Conservation (phyloP, 805 yeast genomes). For the Metschnikowia lunata region DNA sequence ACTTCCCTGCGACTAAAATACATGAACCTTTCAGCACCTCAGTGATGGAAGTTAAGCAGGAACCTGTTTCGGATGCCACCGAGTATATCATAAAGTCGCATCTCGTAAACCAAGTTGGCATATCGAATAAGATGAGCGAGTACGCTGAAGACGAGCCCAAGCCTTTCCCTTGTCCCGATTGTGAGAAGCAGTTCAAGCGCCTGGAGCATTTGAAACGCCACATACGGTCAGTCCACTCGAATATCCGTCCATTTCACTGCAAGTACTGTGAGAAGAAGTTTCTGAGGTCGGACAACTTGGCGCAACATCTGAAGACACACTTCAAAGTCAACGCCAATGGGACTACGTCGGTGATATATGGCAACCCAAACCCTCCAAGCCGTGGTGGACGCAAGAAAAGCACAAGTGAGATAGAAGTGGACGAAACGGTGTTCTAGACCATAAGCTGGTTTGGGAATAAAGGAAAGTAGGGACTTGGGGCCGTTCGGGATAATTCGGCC, state of each 20-base stretch:
- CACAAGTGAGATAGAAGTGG: slow-evolving; percentile 7
- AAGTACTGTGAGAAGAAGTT: slow-evolving; percentile 43
- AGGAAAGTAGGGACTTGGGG: not conserved
- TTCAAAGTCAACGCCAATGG: slow-evolving; percentile 31
- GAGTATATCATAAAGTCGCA: not conserved
- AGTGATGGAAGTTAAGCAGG: not conserved
- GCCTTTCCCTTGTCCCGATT: slow-evolving; percentile 39
- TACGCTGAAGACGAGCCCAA: slow-evolving; percentile 15
- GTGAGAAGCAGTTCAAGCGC: slow-evolving; percentile 40
- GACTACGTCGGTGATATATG: slow-evolving; percentile 15
- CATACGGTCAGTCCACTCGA: slow-evolving; percentile 41
- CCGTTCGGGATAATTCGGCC: not conserved
- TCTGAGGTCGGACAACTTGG: slow-evolving; percentile 39
- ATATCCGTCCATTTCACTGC: slow-evolving; percentile 42
- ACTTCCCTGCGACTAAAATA: not conserved
- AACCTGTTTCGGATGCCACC: not conserved
- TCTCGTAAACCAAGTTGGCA: not conserved
- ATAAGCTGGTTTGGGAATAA: not conserved
- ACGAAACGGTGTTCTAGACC: not conserved
- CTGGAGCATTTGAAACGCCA: slow-evolving; percentile 43
- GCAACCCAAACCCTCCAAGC: slow-evolving; percentile 15
- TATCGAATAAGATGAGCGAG: not conserved
- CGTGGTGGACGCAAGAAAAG: slow-evolving; percentile 17
- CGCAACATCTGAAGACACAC: slow-evolving; percentile 43
- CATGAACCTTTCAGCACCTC: not conserved